Percentiles rank a stretch among this genome's conserved stretches.
Evolutionary conservation across 805 yeast genomes (phyloP).

Genomic region (Komagataella mondaviorum): DNA sequence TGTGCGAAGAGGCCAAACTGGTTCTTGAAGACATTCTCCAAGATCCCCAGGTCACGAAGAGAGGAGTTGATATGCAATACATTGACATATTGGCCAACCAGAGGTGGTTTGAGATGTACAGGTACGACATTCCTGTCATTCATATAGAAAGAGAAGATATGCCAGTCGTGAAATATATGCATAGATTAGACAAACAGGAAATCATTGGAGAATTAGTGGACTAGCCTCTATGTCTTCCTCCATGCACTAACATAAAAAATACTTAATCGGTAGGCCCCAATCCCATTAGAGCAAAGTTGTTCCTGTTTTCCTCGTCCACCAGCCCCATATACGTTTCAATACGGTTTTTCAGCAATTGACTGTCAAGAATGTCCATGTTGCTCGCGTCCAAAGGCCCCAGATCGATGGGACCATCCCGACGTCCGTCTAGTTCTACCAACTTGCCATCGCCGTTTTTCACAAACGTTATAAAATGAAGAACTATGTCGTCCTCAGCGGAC

Average conservation of each 20-base stretch:
- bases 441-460: conserved; percentile 39
- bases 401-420: conserved; percentile 63
- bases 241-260: neutral
- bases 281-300: conserved; percentile 70
- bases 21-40: conserved; percentile 30
- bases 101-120: conserved; percentile 10
- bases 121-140: conserved; percentile 70
- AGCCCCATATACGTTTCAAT: conserved; percentile 55
- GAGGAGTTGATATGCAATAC: conserved; percentile 4
- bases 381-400: conserved; percentile 28
- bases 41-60: conserved; percentile 9
- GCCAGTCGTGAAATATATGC: conserved; percentile 52
- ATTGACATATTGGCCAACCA: neutral
- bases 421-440: conserved; percentile 80
- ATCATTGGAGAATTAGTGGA: conserved; percentile 33
- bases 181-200: conserved; percentile 43
- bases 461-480: conserved; percentile 70
- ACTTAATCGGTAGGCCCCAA: conserved; percentile 40
- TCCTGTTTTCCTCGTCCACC: conserved; percentile 43
- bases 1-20: conserved; percentile 52
- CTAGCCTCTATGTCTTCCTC: neutral
- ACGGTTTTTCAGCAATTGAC: conserved; percentile 32
- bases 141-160: conserved; percentile 40
- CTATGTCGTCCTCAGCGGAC: conserved; percentile 32
- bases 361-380: conserved; percentile 36